These are phyloP conservation scores for Chlorella sp. DNA, from an alignment of 139 green algal species.

Conservation along the genomic window DNA sequence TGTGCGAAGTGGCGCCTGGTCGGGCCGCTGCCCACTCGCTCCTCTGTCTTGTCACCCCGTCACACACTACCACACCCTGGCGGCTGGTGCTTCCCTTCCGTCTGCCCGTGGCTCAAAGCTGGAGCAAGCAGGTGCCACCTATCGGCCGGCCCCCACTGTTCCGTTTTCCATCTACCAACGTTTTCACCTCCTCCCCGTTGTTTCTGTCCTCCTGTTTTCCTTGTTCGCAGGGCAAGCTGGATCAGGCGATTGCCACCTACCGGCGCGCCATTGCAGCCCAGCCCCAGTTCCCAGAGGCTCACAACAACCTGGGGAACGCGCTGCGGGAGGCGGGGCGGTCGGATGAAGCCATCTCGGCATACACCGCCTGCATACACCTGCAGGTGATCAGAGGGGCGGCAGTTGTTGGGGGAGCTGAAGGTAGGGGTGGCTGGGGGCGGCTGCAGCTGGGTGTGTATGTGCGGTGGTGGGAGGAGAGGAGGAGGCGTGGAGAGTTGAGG, in stretches of 20 bases:
- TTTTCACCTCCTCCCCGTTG: not conserved
- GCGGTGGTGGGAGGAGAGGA: too few species aligned
- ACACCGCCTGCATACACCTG: conserved; percentile 83
- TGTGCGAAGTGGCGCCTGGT: too few species aligned
- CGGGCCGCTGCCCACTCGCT: too few species aligned
- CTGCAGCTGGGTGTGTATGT: not conserved
- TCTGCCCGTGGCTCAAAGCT: too few species aligned
- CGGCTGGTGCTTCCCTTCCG: not conserved
- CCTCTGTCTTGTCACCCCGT: too few species aligned
- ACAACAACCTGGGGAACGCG: conserved; percentile 90
- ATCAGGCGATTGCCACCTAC: conserved; percentile 74
- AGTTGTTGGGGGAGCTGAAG: too few species aligned
- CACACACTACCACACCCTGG: not conserved
- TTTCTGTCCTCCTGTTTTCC: not conserved
- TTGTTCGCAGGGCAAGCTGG: conserved; percentile 70
- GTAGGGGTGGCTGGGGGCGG: not conserved
- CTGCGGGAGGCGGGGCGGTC: conserved; percentile 68
- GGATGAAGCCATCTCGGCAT: conserved; percentile 79
- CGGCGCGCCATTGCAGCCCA: conserved; percentile 69
- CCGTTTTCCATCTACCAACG: not conserved
- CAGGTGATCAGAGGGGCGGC: conserved; percentile 57
- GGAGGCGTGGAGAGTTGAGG: too few species aligned
- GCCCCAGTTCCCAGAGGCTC: conserved; percentile 79
- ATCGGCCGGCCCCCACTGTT: too few species aligned
- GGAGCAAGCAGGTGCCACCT: too few species aligned